A percentile compares a stretch with the other conserved stretches of the same genome.
phyloP scores from a whole-genome alignment of 2,329 filamentous ascomycete species.

The Claviceps monticola region DNA sequence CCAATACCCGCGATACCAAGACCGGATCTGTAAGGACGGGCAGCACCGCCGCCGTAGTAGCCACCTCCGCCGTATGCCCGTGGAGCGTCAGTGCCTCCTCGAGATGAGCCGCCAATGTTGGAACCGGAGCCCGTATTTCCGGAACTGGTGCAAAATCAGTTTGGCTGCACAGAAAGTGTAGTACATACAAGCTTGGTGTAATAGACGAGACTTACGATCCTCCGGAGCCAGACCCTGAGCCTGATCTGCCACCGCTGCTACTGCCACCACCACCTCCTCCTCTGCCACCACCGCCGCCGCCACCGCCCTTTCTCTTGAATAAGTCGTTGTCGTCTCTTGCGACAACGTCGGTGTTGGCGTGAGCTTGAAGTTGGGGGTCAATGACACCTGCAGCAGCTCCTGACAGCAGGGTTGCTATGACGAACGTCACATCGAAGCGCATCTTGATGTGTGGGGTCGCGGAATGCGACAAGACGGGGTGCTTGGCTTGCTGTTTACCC shows the following conservation, averaged over 20 bases:
- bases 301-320: slow-evolving; percentile 44
- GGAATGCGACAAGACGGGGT: neutral
- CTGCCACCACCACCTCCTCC: slow-evolving; percentile 21
- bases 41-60: slow-evolving; percentile 54
- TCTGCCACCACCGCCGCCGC: slow-evolving; percentile 38
- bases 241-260: slow-evolving; percentile 9
- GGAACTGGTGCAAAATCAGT: slow-evolving; percentile 11
- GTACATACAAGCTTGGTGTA: no score
- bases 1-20: slow-evolving; percentile 34
- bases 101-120: slow-evolving; percentile 37
- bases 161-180: neutral
- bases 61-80: slow-evolving; percentile 46
- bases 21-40: slow-evolving; percentile 46
- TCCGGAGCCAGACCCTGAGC: slow-evolving; percentile 1
- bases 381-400: slow-evolving; percentile 4
- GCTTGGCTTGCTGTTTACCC: neutral
- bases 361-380: slow-evolving; percentile 8
- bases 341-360: slow-evolving; percentile 12
- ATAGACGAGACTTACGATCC: slow-evolving; percentile 6
- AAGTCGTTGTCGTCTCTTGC: slow-evolving; percentile 28
- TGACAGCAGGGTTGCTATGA: slow-evolving; percentile 3
- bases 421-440: slow-evolving; percentile 7
- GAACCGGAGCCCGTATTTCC: slow-evolving; percentile 16
- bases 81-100: slow-evolving; percentile 40
- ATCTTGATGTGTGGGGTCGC: slow-evolving; percentile 4